Percentiles rank a stretch among this genome's conserved stretches.
phyloP scores from a whole-genome alignment of 2,329 filamentous ascomycete species.

The Paraphaeosphaeria minitans region DNA sequence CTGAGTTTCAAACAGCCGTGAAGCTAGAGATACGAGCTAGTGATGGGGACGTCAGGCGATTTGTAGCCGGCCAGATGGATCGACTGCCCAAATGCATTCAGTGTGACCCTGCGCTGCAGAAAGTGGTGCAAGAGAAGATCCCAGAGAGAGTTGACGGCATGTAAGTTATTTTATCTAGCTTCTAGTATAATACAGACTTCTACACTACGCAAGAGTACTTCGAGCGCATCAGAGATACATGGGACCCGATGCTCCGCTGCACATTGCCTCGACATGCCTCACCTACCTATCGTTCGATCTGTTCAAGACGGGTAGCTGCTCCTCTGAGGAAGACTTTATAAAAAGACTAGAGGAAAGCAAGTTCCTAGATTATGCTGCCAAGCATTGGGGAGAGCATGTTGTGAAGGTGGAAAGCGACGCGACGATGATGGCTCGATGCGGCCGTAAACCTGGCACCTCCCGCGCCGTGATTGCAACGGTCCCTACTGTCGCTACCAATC shows the following conservation, averaged over 20 bases:
- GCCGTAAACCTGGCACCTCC: neutral
- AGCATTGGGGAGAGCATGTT: constrained; percentile 32
- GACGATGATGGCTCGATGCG: too few species aligned
- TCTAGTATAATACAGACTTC: too few species aligned
- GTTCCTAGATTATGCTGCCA: constrained; percentile 36
- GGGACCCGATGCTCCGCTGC: constrained; percentile 25
- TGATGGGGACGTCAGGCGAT: neutral
- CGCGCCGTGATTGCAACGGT: neutral
- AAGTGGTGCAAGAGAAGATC: constrained; percentile 22
- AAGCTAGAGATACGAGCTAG: neutral
- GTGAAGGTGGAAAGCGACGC: constrained; percentile 13
- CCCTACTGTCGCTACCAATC: neutral
- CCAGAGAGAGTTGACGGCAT: constrained; percentile 21
- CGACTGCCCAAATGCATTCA: neutral
- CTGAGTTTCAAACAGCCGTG: neutral
- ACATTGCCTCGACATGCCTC: constrained; percentile 33
- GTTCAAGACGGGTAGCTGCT: constrained; percentile 24
- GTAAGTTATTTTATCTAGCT: constrained; percentile 21
- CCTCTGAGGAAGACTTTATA: neutral
- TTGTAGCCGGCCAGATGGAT: neutral
- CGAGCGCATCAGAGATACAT: constrained; percentile 28
- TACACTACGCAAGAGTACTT: constrained; percentile 15
- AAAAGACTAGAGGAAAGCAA: constrained; percentile 4
- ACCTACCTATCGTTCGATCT: constrained; percentile 36
- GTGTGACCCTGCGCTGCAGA: neutral